These are phyloP conservation scores for Pseudogymnoascus sp. DNA, from an alignment of 2,329 filamentous ascomycete genomes.

Conservation along the genomic window DNA sequence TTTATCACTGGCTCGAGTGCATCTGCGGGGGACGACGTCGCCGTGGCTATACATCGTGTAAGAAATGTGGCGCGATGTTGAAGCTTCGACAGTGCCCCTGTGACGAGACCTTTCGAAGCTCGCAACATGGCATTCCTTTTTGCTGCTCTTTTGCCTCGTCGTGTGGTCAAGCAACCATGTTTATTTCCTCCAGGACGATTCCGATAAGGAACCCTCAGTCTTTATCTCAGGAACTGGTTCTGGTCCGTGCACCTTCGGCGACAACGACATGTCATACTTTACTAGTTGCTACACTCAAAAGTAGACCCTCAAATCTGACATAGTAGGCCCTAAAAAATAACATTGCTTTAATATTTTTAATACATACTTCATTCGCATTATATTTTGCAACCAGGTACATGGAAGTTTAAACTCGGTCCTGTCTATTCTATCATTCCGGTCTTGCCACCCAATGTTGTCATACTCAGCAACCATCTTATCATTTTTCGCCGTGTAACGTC, in stretches of 20 bases:
- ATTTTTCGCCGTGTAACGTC: no score
- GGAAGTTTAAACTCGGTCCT: no score
- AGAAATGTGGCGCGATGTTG: not conserved
- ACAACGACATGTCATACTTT: not conserved
- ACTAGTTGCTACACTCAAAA: not conserved
- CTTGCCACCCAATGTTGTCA: no score
- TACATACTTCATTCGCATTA: not conserved
- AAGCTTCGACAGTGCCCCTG: not conserved
- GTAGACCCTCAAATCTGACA: not conserved
- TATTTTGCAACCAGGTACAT: not conserved
- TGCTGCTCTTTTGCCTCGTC: not conserved
- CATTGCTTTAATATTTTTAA: not conserved
- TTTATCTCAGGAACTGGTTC: not conserved
- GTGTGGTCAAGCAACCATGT: not conserved
- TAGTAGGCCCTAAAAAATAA: not conserved
- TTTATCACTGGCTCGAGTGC: slow-evolving; percentile 3
- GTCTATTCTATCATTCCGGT: no score
- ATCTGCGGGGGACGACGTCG: not conserved
- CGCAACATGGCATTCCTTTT: slow-evolving; percentile 3
- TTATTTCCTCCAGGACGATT: not conserved
- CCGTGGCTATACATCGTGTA: slow-evolving; percentile 4
- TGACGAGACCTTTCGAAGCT: not conserved
- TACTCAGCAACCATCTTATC: no score
- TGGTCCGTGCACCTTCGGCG: not conserved
- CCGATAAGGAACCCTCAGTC: not conserved